Evolutionary conservation across 2,329 filamentous ascomycete genomes (phyloP).

Genomic region (Penicillium sp.): DNA sequence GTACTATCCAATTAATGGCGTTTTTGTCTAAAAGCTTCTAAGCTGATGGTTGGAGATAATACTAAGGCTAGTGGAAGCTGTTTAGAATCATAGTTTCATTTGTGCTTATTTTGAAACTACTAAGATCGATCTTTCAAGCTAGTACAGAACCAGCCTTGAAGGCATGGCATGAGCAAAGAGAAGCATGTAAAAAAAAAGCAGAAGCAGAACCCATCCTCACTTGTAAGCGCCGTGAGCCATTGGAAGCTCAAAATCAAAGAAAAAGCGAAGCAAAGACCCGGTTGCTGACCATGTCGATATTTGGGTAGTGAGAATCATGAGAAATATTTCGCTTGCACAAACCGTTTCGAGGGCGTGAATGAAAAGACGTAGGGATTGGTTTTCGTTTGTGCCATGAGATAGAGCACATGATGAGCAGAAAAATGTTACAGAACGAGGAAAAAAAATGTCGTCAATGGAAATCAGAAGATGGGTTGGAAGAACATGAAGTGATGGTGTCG

Average conservation of each 20-base stretch:
- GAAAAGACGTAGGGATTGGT: slow-evolving; percentile 8
- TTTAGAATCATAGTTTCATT: slow-evolving; percentile 6
- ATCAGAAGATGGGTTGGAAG: neutral
- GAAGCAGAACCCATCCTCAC: slow-evolving; percentile 19
- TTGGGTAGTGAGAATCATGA: slow-evolving; percentile 13
- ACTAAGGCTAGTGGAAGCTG: neutral
- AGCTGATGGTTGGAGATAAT: neutral
- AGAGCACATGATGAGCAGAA: slow-evolving; percentile 5
- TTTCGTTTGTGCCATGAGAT: slow-evolving; percentile 15
- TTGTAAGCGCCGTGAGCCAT: slow-evolving; percentile 29
- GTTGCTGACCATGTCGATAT: slow-evolving; percentile 10
- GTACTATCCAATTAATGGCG: neutral
- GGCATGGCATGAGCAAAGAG: slow-evolving; percentile 4
- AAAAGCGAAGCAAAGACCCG: slow-evolving; percentile 6
- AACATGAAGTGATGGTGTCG: neutral
- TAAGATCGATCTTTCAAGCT: slow-evolving; percentile 22
- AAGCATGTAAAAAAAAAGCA: slow-evolving; percentile 5
- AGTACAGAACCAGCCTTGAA: slow-evolving; percentile 21
- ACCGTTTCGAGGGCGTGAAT: slow-evolving; percentile 14
- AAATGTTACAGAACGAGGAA: slow-evolving; percentile 21
- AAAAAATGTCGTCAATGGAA: slow-evolving; percentile 5
- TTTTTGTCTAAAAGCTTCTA: too few relatives aligned
- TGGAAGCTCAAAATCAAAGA: slow-evolving; percentile 9
- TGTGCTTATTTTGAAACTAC: slow-evolving; percentile 11
- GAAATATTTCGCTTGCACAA: slow-evolving; percentile 16